Conservation (phyloP, 108 stramenopile species). For the Cyclotella sp. region DNA sequence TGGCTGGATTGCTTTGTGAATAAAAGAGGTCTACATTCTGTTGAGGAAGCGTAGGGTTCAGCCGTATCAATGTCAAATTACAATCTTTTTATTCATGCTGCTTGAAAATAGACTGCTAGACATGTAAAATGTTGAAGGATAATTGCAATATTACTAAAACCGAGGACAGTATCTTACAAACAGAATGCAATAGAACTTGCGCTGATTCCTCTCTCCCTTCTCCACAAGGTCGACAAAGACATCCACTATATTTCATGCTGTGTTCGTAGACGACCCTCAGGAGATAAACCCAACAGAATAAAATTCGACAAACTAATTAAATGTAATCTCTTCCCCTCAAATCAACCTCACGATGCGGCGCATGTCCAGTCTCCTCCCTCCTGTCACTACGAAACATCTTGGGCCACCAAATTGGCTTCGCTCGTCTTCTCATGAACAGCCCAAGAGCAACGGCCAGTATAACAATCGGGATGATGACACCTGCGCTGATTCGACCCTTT, state of each 20-base stretch:
- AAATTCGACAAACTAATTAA: constrained; percentile 3
- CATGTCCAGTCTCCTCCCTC: constrained; percentile 54
- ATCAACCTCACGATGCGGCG: constrained; percentile 56
- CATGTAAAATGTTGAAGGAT: too few species aligned
- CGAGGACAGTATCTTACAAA: too few species aligned
- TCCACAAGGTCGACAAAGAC: neutral
- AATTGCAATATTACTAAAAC: neutral
- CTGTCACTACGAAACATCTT: constrained; percentile 39
- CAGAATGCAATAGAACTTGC: too few species aligned
- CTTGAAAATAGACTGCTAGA: too few species aligned
- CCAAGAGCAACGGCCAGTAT: constrained; percentile 30
- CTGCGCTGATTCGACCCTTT: constrained; percentile 38
- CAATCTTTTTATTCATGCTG: too few species aligned
- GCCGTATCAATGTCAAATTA: too few species aligned
- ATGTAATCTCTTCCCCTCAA: constrained; percentile 54
- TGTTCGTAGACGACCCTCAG: neutral
- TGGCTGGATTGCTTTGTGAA: neutral
- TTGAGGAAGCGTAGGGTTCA: too few species aligned
- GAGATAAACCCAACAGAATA: neutral
- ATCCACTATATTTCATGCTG: neutral
- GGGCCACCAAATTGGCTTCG: constrained; percentile 55
- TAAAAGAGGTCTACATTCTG: neutral
- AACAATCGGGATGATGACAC: constrained; percentile 30
- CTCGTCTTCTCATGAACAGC: constrained; percentile 48
- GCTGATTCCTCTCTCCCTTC: too few species aligned